A percentile compares a stretch with the other conserved stretches of the same genome.
Conservation (phyloP, 176 grass and related monocot species). For the Pharus latifolius region DNA sequence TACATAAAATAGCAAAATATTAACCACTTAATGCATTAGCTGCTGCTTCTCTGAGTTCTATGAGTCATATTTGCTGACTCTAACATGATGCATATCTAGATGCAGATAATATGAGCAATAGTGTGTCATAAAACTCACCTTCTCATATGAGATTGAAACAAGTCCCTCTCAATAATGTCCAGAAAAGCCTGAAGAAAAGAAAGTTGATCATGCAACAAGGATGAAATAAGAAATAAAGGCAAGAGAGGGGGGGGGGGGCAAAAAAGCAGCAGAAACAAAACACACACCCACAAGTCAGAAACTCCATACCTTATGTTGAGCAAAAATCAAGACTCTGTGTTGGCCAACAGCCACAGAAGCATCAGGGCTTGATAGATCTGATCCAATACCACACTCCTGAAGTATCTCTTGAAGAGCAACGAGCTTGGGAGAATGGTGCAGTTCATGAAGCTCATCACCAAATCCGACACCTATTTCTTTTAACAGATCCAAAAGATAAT, state of each 20-base stretch:
- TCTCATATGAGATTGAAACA: slow-evolving; percentile 87
- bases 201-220: neutral
- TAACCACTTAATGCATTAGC: neutral
- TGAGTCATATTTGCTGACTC: neutral
- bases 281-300: neutral
- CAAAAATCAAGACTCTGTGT: slow-evolving; percentile 95
- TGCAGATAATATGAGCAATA: neutral
- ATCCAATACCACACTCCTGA: slow-evolving; percentile 91
- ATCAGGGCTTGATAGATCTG: slow-evolving; percentile 76
- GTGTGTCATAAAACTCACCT: slow-evolving; percentile 41
- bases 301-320: slow-evolving; percentile 81
- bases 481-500: slow-evolving; percentile 47
- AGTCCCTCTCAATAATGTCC: slow-evolving; percentile 93
- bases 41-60: neutral
- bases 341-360: slow-evolving; percentile 49
- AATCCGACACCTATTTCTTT: slow-evolving; percentile 50
- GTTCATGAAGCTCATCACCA: slow-evolving; percentile 72
- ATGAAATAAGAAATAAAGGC: neutral
- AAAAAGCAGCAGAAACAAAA: neutral
- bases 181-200: slow-evolving; percentile 65
- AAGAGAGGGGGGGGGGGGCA: neutral
- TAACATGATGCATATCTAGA: neutral
- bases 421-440: slow-evolving; percentile 90
- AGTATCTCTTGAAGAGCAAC: slow-evolving; percentile 99
- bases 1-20: neutral